Conservation (phyloP, 2,329 filamentous ascomycete species). For the Dryadomyces sulphureus region DNA sequence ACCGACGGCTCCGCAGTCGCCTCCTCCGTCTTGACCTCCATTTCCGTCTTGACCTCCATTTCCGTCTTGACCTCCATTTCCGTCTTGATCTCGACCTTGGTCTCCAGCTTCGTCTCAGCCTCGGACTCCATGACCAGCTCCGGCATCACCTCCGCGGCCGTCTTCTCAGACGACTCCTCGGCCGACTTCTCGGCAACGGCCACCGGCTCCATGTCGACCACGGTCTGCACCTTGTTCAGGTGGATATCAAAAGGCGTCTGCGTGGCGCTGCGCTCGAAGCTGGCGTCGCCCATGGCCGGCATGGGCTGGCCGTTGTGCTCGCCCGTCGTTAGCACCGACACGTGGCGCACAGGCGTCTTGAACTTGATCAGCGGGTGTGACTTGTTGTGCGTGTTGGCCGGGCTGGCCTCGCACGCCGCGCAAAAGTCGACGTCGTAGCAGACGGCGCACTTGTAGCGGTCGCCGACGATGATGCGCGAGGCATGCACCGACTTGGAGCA, state of each 20-base stretch:
- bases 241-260: background rate
- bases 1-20: conserved; percentile 11
- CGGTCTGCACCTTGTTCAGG: conserved; percentile 36
- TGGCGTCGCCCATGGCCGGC: conserved; percentile 57
- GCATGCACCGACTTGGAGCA: conserved; percentile 43
- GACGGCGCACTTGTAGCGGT: conserved; percentile 93
- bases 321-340: conserved; percentile 71
- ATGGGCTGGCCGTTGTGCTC: conserved; percentile 56
- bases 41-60: background rate
- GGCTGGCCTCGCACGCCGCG: conserved; percentile 79
- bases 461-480: conserved; percentile 56
- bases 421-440: conserved; percentile 95
- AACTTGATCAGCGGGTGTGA: conserved; percentile 98
- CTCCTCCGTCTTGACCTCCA: conserved; percentile 7
- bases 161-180: conserved; percentile 30
- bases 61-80: background rate
- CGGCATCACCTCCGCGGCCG: too few species aligned
- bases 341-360: conserved; percentile 78
- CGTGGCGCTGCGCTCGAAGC: background rate
- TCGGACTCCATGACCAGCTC: too few species aligned
- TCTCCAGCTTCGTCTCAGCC: too few species aligned
- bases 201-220: conserved; percentile 55
- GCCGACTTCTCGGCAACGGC: background rate
- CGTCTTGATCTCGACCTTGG: background rate
- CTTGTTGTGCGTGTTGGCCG: conserved; percentile 73